These are phyloP conservation scores for Pluteus cervinus DNA, from an alignment of 768 basidiomycete species.

Conservation along the genomic window DNA sequence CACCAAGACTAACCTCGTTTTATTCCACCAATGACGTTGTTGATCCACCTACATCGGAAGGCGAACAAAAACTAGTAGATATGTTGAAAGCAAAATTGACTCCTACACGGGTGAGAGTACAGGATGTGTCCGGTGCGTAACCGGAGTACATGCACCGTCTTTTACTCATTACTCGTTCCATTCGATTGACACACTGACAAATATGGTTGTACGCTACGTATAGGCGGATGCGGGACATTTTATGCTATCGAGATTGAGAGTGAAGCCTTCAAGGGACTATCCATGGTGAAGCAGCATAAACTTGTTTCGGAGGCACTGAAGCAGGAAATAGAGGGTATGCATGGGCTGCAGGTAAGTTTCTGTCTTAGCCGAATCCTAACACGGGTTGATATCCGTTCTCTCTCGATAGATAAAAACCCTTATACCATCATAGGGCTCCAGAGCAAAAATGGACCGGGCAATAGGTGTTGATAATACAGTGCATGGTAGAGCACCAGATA, in stretches of 20 bases:
- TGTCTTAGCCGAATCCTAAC: too few species aligned
- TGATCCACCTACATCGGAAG: constrained; percentile 37
- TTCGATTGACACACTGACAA: background rate
- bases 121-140: constrained; percentile 92
- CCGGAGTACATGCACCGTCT: too few species aligned
- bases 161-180: background rate
- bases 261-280: constrained; percentile 76
- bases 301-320: constrained; percentile 84
- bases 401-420: too few species aligned
- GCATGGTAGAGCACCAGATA: too few species aligned
- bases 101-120: constrained; percentile 78
- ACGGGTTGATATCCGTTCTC: too few species aligned
- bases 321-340: constrained; percentile 84
- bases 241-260: constrained; percentile 90
- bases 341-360: constrained; percentile 86
- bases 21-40: too few species aligned
- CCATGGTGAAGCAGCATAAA: constrained; percentile 90
- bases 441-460: too few species aligned
- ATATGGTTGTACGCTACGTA: background rate
- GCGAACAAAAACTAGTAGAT: constrained; percentile 63
- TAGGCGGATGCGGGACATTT: constrained; percentile 96
- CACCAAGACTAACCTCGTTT: too few species aligned
- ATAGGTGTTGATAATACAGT: too few species aligned
- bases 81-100: constrained; percentile 73
- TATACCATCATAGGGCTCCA: too few species aligned